phyloP scores from a whole-genome alignment of 2,329 filamentous ascomycete genomes.

The Magnaporthiopsis poae region DNA sequence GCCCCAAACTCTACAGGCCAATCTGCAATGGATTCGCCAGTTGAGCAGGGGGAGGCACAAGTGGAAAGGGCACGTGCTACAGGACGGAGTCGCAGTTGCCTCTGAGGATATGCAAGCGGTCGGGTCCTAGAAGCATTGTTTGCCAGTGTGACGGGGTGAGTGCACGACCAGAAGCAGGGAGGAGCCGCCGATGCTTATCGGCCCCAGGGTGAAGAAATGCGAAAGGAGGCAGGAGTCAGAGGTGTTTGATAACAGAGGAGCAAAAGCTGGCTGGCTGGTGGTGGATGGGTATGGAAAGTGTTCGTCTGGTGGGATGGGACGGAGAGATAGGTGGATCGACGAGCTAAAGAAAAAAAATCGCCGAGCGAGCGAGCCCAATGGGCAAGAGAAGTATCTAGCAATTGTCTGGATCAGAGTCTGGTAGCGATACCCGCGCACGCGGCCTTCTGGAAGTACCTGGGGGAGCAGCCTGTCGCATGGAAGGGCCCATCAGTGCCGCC shows the following conservation, averaged over 20 bases:
- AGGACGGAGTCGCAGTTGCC: constrained; percentile 3
- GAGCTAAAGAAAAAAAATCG: neutral
- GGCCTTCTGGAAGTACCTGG: neutral
- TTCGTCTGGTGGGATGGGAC: neutral
- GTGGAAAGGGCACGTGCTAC: constrained; percentile 7
- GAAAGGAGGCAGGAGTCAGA: neutral
- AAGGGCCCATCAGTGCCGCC: neutral
- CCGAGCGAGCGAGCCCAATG: too few species aligned
- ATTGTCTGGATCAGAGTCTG: neutral
- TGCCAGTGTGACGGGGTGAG: neutral
- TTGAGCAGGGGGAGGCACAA: neutral
- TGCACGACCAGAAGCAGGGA: too few species aligned
- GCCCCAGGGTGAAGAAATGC: neutral
- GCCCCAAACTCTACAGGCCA: neutral
- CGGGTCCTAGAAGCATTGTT: neutral
- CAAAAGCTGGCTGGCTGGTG: neutral
- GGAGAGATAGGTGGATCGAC: neutral
- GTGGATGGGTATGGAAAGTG: neutral
- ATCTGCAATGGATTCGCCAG: neutral
- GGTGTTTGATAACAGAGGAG: neutral
- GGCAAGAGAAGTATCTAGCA: neutral
- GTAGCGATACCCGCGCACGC: neutral
- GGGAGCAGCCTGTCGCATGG: neutral
- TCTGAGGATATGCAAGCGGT: neutral
- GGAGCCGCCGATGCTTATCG: neutral